Percentiles rank a stretch among this genome's conserved stretches.
phyloP scores from a whole-genome alignment of 225 moss, liverwort and hornwort species.

The Lunularia cruciata region DNA sequence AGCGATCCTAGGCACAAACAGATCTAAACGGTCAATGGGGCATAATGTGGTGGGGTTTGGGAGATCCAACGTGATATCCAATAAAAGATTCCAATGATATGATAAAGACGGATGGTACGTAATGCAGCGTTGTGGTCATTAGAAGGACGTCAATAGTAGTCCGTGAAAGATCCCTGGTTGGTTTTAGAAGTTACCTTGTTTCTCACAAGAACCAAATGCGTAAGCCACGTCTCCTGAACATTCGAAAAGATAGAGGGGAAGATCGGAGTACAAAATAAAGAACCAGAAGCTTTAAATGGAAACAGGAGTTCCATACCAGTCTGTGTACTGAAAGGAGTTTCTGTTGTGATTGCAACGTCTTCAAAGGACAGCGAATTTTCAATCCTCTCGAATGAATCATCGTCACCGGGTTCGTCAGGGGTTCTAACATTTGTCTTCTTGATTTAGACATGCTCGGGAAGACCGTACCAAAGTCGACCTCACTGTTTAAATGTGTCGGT shows the following conservation, averaged over 20 bases:
- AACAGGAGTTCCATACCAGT: neutral
- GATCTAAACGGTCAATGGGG: neutral
- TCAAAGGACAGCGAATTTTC: no score
- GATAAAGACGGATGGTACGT: neutral
- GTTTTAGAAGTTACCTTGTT: constrained; percentile 7
- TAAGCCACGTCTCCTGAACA: constrained; percentile 16
- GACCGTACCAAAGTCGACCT: no score
- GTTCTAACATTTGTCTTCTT: no score
- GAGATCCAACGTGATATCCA: neutral
- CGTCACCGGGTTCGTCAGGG: no score
- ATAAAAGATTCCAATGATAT: neutral
- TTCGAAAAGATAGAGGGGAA: neutral
- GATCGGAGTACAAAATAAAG: neutral
- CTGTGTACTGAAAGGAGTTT: neutral
- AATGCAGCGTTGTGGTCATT: neutral
- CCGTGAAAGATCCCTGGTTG: neutral
- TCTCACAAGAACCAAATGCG: constrained; percentile 13
- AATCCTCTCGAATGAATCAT: no score
- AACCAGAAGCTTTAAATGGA: neutral
- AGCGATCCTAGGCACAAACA: neutral
- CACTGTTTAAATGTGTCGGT: neutral
- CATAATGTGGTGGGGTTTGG: neutral
- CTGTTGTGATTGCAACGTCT: no score
- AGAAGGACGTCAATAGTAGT: neutral
- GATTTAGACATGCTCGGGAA: no score